These are phyloP conservation scores for Diaporthe helianthi DNA, from an alignment of 2,329 filamentous ascomycete genomes.

Conservation along the genomic window DNA sequence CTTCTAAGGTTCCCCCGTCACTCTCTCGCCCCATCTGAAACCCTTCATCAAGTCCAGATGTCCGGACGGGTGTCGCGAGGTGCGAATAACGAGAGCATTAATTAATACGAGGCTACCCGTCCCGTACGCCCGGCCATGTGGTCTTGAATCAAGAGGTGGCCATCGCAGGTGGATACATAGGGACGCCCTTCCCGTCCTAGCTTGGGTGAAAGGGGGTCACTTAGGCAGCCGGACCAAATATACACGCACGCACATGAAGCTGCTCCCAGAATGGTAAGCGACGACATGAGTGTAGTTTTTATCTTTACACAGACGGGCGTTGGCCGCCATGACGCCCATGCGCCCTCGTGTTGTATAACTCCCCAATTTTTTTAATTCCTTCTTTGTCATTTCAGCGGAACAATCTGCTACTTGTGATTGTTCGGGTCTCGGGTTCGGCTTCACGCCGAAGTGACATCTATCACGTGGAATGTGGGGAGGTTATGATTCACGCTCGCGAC, in stretches of 20 bases:
- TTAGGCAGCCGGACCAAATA: background rate
- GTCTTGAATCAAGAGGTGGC: slow-evolving; percentile 18
- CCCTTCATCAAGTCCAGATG: background rate
- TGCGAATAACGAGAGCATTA: background rate
- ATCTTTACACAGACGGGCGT: background rate
- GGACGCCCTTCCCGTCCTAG: background rate
- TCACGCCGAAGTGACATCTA: background rate
- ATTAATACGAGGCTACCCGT: slow-evolving; percentile 6
- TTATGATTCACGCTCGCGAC: slow-evolving; percentile 2
- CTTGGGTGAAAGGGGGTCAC: background rate
- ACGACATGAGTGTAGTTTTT: background rate
- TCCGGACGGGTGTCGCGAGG: background rate
- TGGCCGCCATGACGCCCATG: background rate
- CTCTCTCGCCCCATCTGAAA: background rate
- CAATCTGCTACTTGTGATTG: background rate
- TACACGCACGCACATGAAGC: background rate
- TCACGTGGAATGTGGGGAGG: background rate
- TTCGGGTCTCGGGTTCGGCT: slow-evolving; percentile 2
- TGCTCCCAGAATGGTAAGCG: background rate
- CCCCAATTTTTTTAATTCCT: background rate
- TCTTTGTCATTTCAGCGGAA: background rate
- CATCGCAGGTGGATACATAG: slow-evolving; percentile 15
- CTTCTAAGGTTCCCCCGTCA: no score
- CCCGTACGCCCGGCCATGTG: background rate
- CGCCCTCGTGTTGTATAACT: slow-evolving; percentile 6